phyloP scores from a whole-genome alignment of 768 basidiomycete genomes.

The Mycena galericulata region DNA sequence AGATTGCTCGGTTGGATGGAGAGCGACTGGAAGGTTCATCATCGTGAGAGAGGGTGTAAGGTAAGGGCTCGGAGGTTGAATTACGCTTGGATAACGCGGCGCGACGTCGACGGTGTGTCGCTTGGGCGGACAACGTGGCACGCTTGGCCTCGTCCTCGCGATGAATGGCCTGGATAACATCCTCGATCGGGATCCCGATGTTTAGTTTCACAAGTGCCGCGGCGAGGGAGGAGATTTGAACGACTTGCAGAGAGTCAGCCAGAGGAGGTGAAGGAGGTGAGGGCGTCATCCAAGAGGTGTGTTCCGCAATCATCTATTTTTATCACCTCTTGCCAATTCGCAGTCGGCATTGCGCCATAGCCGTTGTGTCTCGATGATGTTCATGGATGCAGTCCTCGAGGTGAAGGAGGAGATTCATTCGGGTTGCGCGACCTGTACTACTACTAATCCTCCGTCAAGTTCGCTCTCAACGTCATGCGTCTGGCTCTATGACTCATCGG shows the following conservation, averaged over 20 bases:
- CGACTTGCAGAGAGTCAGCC: too few species aligned
- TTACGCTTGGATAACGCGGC: conserved; percentile 27
- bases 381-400: too few species aligned
- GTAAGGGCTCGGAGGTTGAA: conserved; percentile 27
- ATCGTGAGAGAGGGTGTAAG: conserved; percentile 29
- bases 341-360: too few species aligned
- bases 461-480: too few species aligned
- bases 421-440: too few species aligned
- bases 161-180: conserved; percentile 31
- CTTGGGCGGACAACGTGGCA: conserved; percentile 18
- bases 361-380: too few species aligned
- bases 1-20: conserved; percentile 28
- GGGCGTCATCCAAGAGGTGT: too few species aligned
- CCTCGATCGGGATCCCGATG: conserved; percentile 29
- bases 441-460: too few species aligned
- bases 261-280: too few species aligned
- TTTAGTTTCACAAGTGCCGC: conserved; percentile 33
- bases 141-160: conserved; percentile 25
- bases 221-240: conserved; percentile 27
- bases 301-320: too few species aligned
- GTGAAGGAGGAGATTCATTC: too few species aligned
- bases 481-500: background rate
- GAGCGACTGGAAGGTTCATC: conserved; percentile 34
- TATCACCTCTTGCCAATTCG: too few species aligned
- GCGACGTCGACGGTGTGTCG: conserved; percentile 6